Percentiles rank a stretch among this genome's conserved stretches.
phyloP scores from a whole-genome alignment of 257 asterid genomes.

The Gentiana straminea region DNA sequence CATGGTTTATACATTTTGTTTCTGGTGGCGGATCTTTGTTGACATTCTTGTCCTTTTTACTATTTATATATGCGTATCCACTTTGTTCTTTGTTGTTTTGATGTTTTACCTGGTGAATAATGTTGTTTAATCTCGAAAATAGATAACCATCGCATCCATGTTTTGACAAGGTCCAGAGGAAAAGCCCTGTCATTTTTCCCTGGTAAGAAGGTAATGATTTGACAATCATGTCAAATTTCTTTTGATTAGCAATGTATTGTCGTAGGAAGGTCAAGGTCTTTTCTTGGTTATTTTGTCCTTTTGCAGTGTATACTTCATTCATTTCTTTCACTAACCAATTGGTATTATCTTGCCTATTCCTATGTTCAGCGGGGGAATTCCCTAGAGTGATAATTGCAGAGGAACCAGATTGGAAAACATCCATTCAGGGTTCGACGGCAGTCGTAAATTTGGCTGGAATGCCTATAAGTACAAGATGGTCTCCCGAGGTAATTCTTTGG shows the following conservation, averaged over 20 bases:
- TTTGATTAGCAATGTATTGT: too few relatives aligned
- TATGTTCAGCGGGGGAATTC: conserved; percentile 48
- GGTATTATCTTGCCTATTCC: conserved; percentile 7
- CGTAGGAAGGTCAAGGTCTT: too few relatives aligned
- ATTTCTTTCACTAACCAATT: neutral
- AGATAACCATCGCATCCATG: conserved; percentile 74
- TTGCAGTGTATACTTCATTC: neutral
- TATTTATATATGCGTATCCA: too few relatives aligned
- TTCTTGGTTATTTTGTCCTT: too few relatives aligned
- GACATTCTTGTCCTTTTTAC: too few relatives aligned
- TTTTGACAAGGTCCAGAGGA: conserved; percentile 72
- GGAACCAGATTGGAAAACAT: conserved; percentile 70
- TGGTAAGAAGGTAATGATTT: conserved; percentile 88
- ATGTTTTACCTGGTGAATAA: too few relatives aligned
- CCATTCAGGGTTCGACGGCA: conserved; percentile 80
- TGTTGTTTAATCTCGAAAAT: conserved; percentile 13
- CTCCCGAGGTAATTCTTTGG: conserved; percentile 47
- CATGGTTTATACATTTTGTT: too few relatives aligned
- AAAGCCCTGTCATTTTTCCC: conserved; percentile 71
- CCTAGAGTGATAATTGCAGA: conserved; percentile 69
- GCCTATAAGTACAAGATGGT: conserved; percentile 91
- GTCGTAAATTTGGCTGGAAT: conserved; percentile 92
- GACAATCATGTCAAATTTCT: too few relatives aligned
- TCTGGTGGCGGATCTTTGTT: too few relatives aligned
- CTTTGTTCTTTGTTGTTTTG: too few relatives aligned